Base-by-base conservation (phyloP, 2,329 filamentous ascomycete species). In the Aureobasidium sp. region DNA sequence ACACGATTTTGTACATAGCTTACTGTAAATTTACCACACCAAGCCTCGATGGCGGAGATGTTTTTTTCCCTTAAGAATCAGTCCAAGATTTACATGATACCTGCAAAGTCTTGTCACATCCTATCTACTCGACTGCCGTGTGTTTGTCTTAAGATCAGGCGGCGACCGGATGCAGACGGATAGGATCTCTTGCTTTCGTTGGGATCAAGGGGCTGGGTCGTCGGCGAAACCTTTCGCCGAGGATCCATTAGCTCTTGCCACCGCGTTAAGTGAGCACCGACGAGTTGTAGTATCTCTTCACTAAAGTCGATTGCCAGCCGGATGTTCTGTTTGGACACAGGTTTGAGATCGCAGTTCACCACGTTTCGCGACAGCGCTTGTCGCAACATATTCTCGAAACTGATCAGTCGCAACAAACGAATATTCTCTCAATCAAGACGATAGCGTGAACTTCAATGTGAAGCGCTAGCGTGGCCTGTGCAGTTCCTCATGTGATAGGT, bases 1-100 rank as follows among this genome's bases (percentile, higher is more conserved):
- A 17, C 57, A 60, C 57, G 45, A 60, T 31, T 57, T 58, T 59
- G 55, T 59, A 59, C 31, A 48, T 59, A 59, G 44, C 20, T 39
- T 48, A 48, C 20, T 59, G 55, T 59, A 31, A 17, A 59, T 59
- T 48, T 48, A 59, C 31, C 53, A 45, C 20, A 17, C 4, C 17
- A 8, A 44, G 31, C 55, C 55, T 48, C 47, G 39, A 48, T 39
- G 55, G 44, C 42, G 25, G 15, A 47, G 20, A 39, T 27, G 17
- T 22, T 42, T 12, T 11, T 59, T 3, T 34, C 31, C 9, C 31
- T 57, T 57, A 7, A 9, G 25, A 20, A 11, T 22, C 7, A 4
- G 2, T 11, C 20, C 17, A n/a, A 25, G 5, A 20, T 6, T 44
- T 12, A 14, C 22, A 5, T 44, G 9, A 5, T 45, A 12, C 2